Evolutionary conservation across 768 basidiomycete species (phyloP).

Genomic region (Arthromyces matolae): DNA sequence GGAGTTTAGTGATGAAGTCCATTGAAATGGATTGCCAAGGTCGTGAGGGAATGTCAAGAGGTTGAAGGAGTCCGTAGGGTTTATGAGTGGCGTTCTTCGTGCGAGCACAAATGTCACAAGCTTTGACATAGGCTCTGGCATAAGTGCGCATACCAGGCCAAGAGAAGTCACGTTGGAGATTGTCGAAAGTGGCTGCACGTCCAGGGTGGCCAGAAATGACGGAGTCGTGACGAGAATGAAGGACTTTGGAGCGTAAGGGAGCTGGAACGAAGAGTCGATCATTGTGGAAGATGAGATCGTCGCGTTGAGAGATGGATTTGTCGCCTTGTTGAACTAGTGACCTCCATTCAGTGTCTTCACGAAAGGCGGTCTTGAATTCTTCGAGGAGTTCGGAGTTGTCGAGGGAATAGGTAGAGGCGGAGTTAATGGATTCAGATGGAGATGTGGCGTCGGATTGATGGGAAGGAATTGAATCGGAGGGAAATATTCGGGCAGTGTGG

Average conservation of each 20-base stretch:
- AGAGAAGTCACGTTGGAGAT: constrained; percentile 33
- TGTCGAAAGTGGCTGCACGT: constrained; percentile 22
- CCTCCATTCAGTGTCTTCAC: neutral
- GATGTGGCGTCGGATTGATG: too few relatives aligned
- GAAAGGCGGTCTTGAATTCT: constrained; percentile 19
- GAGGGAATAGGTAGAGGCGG: neutral
- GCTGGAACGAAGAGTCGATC: constrained; percentile 17
- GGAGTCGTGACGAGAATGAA: constrained; percentile 30
- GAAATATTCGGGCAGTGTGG: constrained; percentile 24
- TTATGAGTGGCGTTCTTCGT: neutral
- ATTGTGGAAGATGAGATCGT: constrained; percentile 23
- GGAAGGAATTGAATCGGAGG: constrained; percentile 2
- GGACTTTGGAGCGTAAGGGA: constrained; percentile 6
- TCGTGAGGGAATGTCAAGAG: too few relatives aligned
- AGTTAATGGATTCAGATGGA: neutral
- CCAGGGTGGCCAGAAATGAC: constrained; percentile 41
- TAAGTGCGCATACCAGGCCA: constrained; percentile 33
- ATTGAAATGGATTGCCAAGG: too few relatives aligned
- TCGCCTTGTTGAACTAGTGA: neutral
- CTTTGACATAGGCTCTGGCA: neutral
- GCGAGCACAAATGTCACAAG: neutral
- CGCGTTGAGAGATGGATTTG: neutral
- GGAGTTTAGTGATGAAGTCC: too few relatives aligned
- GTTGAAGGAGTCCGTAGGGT: neutral
- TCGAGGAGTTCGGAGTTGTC: constrained; percentile 25